Percentiles rank a stretch among this genome's conserved stretches.
Evolutionary conservation across 768 basidiomycete species (phyloP).

Genomic region (Xerocomellus intermedius): DNA sequence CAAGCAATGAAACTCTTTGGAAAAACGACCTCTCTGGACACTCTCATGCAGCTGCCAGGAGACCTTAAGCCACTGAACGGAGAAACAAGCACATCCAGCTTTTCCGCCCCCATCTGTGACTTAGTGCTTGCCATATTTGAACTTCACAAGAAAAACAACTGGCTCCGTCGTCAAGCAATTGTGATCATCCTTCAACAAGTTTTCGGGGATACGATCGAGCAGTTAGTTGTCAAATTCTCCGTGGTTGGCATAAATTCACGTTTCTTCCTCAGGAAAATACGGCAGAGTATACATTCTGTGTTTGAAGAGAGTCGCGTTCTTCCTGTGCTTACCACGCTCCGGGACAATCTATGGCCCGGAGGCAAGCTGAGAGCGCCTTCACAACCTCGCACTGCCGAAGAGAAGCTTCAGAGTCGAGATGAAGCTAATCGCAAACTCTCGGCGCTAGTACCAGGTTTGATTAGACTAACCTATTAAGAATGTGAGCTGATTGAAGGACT

Average conservation of each 20-base stretch:
- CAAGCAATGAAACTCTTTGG: conserved; percentile 75
- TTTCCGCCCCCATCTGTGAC: conserved; percentile 94
- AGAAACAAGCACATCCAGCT: conserved; percentile 84
- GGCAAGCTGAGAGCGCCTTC: conserved; percentile 65
- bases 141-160: conserved; percentile 93
- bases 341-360: conserved; percentile 82
- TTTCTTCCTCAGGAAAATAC: conserved; percentile 65
- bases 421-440: conserved; percentile 91
- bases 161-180: conserved; percentile 93
- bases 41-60: conserved; percentile 69
- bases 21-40: conserved; percentile 62
- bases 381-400: conserved; percentile 71
- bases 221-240: conserved; percentile 47
- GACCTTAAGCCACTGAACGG: conserved; percentile 82
- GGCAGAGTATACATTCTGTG: conserved; percentile 67
- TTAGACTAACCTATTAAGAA: background rate
- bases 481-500: background rate
- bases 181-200: conserved; percentile 96
- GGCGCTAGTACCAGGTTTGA: conserved; percentile 82
- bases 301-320: conserved; percentile 72
- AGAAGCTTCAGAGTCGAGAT: conserved; percentile 76
- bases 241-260: background rate
- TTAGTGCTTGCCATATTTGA: conserved; percentile 91
- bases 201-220: conserved; percentile 91
- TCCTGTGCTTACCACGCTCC: conserved; percentile 61